phyloP scores from a whole-genome alignment of 768 basidiomycete species.

The Lactarius sanguifluus region DNA sequence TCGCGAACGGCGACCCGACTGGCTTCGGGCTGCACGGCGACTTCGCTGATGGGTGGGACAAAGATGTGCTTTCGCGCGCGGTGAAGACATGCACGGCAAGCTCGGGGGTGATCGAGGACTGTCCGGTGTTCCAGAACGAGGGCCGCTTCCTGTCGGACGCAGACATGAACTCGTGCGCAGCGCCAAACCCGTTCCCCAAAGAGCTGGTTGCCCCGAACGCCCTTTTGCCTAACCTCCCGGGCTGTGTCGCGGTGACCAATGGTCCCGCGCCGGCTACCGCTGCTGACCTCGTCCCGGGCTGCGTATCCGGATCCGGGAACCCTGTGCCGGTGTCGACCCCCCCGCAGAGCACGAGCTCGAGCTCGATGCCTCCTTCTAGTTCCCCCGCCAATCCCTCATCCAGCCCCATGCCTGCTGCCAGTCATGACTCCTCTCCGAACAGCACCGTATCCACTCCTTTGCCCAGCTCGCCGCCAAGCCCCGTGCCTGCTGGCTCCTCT shows the following conservation, averaged over 20 bases:
- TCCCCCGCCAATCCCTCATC: not conserved
- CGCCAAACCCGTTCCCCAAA: conserved; percentile 2
- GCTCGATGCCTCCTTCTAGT: not conserved
- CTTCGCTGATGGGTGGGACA: conserved; percentile 46
- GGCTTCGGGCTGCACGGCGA: conserved; percentile 44
- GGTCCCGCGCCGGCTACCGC: conserved; percentile 7
- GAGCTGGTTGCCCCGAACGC: not conserved
- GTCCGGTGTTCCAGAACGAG: conserved; percentile 14
- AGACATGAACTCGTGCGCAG: not conserved
- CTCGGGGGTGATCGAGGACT: conserved; percentile 23
- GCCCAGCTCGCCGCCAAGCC: not conserved
- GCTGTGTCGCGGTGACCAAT: conserved; percentile 18
- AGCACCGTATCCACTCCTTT: not conserved
- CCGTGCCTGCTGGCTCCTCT: not conserved
- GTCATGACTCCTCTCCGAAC: not conserved
- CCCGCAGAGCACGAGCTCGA: not conserved
- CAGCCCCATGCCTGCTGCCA: not conserved
- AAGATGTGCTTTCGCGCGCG: conserved; percentile 40
- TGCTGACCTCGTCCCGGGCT: not conserved
- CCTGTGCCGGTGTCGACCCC: not conserved
- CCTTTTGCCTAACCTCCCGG: conserved; percentile 9
- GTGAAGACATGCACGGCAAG: conserved; percentile 35
- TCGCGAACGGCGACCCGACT: conserved; percentile 46
- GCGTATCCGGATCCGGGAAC: not conserved
- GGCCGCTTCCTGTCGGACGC: not conserved